phyloP scores from a whole-genome alignment of 1,284 basidiomycete genomes.

The Salmacisia buchloeana region DNA sequence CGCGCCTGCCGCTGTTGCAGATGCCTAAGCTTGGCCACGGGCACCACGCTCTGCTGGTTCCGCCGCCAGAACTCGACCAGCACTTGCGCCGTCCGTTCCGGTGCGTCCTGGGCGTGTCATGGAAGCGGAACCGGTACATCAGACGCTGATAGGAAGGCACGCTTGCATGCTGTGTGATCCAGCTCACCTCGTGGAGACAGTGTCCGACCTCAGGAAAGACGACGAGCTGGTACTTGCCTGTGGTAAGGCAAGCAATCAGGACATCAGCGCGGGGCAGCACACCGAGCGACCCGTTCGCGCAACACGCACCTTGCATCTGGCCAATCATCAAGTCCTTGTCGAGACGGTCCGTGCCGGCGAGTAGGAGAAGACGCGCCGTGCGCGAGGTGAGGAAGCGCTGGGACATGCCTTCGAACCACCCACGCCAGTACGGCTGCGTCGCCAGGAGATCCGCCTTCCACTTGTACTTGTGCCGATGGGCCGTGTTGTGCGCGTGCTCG shows the following conservation, averaged over 20 bases:
- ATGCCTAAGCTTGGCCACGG: not conserved
- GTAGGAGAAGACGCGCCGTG: slow-evolving; percentile 75
- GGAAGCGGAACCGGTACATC: slow-evolving; percentile 7
- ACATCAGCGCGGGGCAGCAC: not conserved
- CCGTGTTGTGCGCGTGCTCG: not conserved
- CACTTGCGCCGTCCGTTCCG: slow-evolving; percentile 68
- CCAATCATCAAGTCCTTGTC: slow-evolving; percentile 94
- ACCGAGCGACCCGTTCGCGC: not conserved
- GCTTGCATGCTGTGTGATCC: not conserved
- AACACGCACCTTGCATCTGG: slow-evolving; percentile 65
- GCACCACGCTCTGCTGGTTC: slow-evolving; percentile 59
- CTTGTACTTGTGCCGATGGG: slow-evolving; percentile 40
- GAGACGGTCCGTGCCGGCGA: slow-evolving; percentile 86
- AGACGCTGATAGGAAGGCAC: not conserved
- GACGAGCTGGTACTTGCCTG: slow-evolving; percentile 86
- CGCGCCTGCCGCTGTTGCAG: too few species aligned
- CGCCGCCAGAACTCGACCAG: slow-evolving; percentile 83
- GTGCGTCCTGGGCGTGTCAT: slow-evolving; percentile 65
- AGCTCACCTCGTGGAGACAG: slow-evolving; percentile 79
- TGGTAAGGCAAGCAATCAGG: not conserved
- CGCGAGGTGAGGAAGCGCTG: slow-evolving; percentile 68
- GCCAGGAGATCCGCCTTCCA: slow-evolving; percentile 81
- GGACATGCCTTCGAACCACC: slow-evolving; percentile 84
- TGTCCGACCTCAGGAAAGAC: slow-evolving; percentile 84
- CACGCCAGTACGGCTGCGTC: slow-evolving; percentile 85